These are phyloP conservation scores for Auricularia sp. DNA, from an alignment of 768 basidiomycete genomes.

Conservation along the genomic window DNA sequence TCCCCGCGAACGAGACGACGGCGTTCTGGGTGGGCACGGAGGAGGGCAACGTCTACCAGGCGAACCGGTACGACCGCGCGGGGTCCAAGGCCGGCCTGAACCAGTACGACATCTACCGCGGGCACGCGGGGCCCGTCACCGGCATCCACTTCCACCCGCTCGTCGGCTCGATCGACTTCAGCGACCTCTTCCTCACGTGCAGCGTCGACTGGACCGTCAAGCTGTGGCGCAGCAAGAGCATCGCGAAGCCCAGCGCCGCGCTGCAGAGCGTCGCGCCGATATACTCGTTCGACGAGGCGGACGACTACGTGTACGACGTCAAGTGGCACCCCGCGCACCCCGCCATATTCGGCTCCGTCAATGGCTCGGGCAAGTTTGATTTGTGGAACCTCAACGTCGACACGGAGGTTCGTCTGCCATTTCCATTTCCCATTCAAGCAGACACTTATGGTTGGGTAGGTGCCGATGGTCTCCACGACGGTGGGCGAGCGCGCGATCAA, in stretches of 20 bases:
- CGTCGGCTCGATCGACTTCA: slow-evolving; percentile 86
- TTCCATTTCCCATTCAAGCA: neutral
- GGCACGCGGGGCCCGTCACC: slow-evolving; percentile 88
- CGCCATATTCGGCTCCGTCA: slow-evolving; percentile 84
- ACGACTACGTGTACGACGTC: slow-evolving; percentile 98
- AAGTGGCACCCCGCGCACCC: slow-evolving; percentile 97
- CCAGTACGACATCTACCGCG: slow-evolving; percentile 85
- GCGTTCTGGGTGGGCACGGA: slow-evolving; percentile 98
- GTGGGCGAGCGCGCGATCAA: slow-evolving; percentile 83
- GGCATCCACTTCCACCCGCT: slow-evolving; percentile 92
- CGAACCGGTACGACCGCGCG: slow-evolving; percentile 92
- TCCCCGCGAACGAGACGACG: slow-evolving; percentile 92
- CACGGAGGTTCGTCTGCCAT: slow-evolving; percentile 62
- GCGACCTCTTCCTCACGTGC: slow-evolving; percentile 85
- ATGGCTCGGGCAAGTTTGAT: slow-evolving; percentile 92
- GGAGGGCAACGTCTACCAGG: slow-evolving; percentile 94
- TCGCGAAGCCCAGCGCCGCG: slow-evolving; percentile 61
- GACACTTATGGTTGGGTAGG: slow-evolving; percentile 35
- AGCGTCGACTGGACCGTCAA: slow-evolving; percentile 99
- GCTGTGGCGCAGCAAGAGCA: slow-evolving; percentile 78
- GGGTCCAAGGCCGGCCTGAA: slow-evolving; percentile 94
- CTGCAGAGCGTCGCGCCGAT: slow-evolving; percentile 48
- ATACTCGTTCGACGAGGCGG: slow-evolving; percentile 93
- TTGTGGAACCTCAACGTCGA: slow-evolving; percentile 97
- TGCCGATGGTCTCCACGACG: slow-evolving; percentile 79